phyloP scores from a whole-genome alignment of 2,329 filamentous ascomycete genomes.

The Penicillium sp. region DNA sequence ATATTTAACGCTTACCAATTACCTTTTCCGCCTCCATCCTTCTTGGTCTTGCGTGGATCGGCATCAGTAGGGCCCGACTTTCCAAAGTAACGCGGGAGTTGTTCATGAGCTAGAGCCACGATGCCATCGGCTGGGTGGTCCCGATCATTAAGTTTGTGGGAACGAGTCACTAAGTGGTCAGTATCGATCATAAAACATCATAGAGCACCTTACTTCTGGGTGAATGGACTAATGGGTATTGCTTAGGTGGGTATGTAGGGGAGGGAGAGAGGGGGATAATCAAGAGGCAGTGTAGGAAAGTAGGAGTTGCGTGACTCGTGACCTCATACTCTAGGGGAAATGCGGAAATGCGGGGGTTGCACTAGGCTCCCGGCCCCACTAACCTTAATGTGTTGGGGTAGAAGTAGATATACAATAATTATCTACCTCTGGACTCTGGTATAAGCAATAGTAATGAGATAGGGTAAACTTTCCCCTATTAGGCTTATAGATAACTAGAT shows the following conservation, averaged over 20 bases:
- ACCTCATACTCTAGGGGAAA: constrained; percentile 18
- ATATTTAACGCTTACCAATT: constrained; percentile 72
- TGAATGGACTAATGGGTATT: background rate
- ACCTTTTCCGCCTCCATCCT: constrained; percentile 86
- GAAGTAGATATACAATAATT: too few species aligned
- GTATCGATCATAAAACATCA: background rate
- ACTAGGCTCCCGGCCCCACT: constrained; percentile 9
- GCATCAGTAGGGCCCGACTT: constrained; percentile 78
- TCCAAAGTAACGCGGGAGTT: constrained; percentile 87
- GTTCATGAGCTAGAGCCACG: constrained; percentile 63
- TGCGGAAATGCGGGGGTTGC: constrained; percentile 16
- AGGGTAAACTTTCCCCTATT: too few species aligned
- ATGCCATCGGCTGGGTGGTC: constrained; percentile 80
- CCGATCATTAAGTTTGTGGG: constrained; percentile 92
- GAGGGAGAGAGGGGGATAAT: background rate
- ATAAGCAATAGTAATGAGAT: too few species aligned
- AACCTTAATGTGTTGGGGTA: too few species aligned
- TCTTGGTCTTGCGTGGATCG: constrained; percentile 94
- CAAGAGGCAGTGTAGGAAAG: background rate
- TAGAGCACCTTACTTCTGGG: background rate
- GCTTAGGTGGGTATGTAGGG: too few species aligned
- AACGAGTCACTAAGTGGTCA: constrained; percentile 77
- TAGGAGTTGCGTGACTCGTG: constrained; percentile 19
- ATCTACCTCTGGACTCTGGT: too few species aligned
- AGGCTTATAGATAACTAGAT: too few species aligned